These are phyloP conservation scores for Polytrichum formosum DNA, from an alignment of 225 moss, liverwort and hornwort genomes.

Conservation along the genomic window DNA sequence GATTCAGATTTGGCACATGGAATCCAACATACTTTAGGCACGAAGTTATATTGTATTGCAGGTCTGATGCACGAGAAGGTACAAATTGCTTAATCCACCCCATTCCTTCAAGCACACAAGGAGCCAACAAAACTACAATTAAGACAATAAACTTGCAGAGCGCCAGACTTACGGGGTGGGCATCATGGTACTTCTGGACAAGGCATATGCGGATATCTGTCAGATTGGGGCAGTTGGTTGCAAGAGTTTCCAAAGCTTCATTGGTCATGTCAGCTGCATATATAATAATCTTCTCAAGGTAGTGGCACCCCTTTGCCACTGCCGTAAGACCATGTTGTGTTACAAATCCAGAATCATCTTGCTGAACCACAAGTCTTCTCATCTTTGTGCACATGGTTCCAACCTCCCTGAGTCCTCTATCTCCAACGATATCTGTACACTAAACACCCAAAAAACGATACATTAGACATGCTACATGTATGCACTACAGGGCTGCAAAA, in stretches of 20 bases:
- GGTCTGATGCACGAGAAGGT: no score
- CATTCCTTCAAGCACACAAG: neutral
- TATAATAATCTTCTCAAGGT: conserved; percentile 52
- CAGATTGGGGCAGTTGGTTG: conserved; percentile 42
- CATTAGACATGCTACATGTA: neutral
- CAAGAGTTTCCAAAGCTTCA: conserved; percentile 45
- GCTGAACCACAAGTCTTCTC: conserved; percentile 47
- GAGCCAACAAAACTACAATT: no score
- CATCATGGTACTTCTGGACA: conserved; percentile 54
- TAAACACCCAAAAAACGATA: conserved; percentile 13
- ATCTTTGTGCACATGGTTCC: conserved; percentile 39
- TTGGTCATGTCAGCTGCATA: conserved; percentile 66
- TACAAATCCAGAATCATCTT: conserved; percentile 52
- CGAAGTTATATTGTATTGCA: neutral
- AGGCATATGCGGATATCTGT: conserved; percentile 57
- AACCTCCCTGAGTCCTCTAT: conserved; percentile 47
- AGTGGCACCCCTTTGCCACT: conserved; percentile 49
- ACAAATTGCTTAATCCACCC: neutral
- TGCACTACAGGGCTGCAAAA: neutral
- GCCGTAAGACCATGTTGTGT: conserved; percentile 53
- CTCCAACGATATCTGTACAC: conserved; percentile 59
- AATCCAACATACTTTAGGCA: neutral
- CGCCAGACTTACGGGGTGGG: conserved; percentile 38
- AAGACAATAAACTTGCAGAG: neutral
- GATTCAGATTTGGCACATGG: no score